Evolutionary conservation across 192 early-diverging fungal species (phyloP), one percentile per base, ranked within the genome.

Genomic region (Linnemannia zychae): DNA sequence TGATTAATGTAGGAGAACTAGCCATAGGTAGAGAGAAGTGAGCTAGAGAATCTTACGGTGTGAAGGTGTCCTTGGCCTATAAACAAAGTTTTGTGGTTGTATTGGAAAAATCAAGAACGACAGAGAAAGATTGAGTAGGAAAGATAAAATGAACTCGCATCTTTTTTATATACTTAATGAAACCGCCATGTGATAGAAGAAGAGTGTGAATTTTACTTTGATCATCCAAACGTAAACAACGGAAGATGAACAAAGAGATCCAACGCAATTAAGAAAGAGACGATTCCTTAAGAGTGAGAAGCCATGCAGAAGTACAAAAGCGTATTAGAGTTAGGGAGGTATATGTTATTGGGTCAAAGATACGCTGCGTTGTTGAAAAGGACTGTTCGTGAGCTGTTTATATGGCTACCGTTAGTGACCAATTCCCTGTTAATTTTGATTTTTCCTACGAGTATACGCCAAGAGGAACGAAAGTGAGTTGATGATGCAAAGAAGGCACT

Each of bases 11-110:
- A 46, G 49, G 31, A 72, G 24, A 72, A 31, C 24, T 48, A 72
- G 71, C 46, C 31, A 16, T 31, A 72, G 17, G 71, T 46, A 52
- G 71, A 52, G 9, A 72, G 48, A 49, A 53, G 6, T 72, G 47
- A 72, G 49, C 20, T 47, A 52, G 40, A 72, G 33, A 50, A 72
- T n/a, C 71, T 72, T 72, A 49, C 49, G 49, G 49, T 72, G 71
- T 72, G 12, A 52, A 52, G 44, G 71, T 49, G 20, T 52, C 50
- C 50, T 16, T 52, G 50, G 22, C 22, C 11, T 52, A 52, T 52
- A 22, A 52, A 18, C 50, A 52, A 52, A n/a, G 18, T 17, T 52
- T 52, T 52, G 50, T 52, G 50, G 50, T 22, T 52, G 50, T 22
- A 22, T 16, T 52, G 50, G 50, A 52, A 52, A 52, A 52, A 6